A percentile compares a stretch with the other conserved stretches of the same genome.
Evolutionary conservation across 2,329 filamentous ascomycete genomes (phyloP).

Genomic region (Tolypocladium pustulatum): DNA sequence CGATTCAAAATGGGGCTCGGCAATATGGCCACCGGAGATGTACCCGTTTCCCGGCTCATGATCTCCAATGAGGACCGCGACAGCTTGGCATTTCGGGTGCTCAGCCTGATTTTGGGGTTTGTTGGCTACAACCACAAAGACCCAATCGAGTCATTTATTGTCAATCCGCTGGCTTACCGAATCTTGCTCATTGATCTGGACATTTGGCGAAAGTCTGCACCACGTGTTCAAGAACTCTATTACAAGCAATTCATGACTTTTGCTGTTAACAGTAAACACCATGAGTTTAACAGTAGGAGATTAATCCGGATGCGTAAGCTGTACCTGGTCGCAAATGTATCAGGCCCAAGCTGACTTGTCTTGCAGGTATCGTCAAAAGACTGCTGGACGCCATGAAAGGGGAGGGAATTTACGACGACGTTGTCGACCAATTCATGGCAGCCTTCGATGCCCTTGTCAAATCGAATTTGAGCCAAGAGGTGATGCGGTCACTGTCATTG

Average conservation of each 20-base stretch:
- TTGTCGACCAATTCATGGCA: conserved; percentile 64
- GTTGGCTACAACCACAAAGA: conserved; percentile 77
- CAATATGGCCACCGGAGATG: conserved; percentile 17
- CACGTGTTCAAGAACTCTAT: conserved; percentile 74
- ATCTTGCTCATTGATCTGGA: conserved; percentile 87
- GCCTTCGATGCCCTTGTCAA: conserved; percentile 73
- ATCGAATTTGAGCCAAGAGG: conserved; percentile 72
- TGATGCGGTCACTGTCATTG: conserved; percentile 75
- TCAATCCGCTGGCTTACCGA: conserved; percentile 90
- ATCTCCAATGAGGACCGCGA: conserved; percentile 44
- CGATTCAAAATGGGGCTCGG: conserved; percentile 66
- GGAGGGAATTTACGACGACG: conserved; percentile 62
- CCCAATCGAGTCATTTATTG: conserved; percentile 81
- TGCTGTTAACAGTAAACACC: conserved; percentile 80
- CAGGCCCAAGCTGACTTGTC: conserved; percentile 7
- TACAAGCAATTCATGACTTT: conserved; percentile 89
- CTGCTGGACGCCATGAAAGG: conserved; percentile 84
- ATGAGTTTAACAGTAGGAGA: conserved; percentile 82
- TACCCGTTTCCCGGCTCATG: conserved; percentile 25
- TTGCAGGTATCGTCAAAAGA: conserved; percentile 73
- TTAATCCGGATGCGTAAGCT: conserved; percentile 79
- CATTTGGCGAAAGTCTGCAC: conserved; percentile 74
- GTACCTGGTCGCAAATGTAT: neutral
- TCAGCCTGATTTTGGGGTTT: conserved; percentile 72
- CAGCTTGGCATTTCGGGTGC: conserved; percentile 48